These are phyloP conservation scores for Nicotiana knightiana DNA, from an alignment of 257 asterid species.

Conservation along the genomic window DNA sequence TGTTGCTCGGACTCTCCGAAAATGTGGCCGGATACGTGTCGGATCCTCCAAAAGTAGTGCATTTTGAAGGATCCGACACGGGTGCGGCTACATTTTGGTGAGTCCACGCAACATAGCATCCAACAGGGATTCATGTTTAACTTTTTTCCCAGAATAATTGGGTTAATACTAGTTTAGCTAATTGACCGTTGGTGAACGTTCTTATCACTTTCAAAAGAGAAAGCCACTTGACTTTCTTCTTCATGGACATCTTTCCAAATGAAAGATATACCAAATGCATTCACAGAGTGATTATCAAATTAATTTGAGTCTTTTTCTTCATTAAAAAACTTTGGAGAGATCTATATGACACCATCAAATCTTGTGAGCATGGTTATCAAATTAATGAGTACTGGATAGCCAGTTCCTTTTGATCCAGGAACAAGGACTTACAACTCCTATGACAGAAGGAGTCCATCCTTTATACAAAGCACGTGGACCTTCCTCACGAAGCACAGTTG, in stretches of 20 bases:
- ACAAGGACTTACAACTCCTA: slow-evolving; percentile 81
- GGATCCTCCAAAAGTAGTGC: too few relatives aligned
- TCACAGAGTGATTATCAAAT: background rate
- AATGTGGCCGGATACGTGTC: too few relatives aligned
- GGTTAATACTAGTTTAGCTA: background rate
- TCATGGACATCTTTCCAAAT: background rate
- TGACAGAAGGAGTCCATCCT: slow-evolving; percentile 99
- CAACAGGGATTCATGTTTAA: background rate
- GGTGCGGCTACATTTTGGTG: too few relatives aligned
- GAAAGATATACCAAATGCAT: background rate
- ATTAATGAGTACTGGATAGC: background rate
- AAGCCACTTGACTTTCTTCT: background rate
- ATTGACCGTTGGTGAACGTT: background rate
- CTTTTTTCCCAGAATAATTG: background rate
- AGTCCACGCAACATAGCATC: background rate
- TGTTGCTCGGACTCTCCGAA: too few relatives aligned
- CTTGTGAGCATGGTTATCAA: background rate
- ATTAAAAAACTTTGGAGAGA: background rate
- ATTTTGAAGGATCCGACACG: too few relatives aligned
- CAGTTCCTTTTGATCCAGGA: slow-evolving; percentile 1
- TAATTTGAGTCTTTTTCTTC: background rate
- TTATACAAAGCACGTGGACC: slow-evolving; percentile 89
- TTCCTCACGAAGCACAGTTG: slow-evolving; percentile 97
- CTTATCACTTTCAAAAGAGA: background rate
- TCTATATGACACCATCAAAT: background rate